Evolutionary conservation across 306 rosid genomes (phyloP).

Genomic region (Quercus berberidifolia): DNA sequence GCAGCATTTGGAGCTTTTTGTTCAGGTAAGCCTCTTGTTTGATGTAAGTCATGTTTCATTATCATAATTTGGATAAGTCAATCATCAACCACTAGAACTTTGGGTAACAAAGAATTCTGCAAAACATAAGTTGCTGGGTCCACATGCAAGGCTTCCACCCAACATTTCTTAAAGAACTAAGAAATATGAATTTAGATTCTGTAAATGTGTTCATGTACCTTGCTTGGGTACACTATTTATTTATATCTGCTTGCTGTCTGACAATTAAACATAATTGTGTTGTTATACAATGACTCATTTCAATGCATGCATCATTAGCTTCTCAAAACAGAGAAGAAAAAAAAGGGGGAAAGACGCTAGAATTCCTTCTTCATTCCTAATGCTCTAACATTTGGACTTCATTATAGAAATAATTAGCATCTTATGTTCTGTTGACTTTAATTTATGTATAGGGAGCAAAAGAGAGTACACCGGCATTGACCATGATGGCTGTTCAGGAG

Average conservation of each 20-base stretch:
- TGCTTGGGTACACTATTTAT: neutral
- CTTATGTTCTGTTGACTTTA: constrained; percentile 10
- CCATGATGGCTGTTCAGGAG: constrained; percentile 64
- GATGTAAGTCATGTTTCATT: constrained; percentile 16
- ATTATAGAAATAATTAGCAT: neutral
- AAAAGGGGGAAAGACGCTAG: neutral
- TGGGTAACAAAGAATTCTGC: neutral
- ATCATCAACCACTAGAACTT: neutral
- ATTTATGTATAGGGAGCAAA: constrained; percentile 63
- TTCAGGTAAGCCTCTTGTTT: constrained; percentile 61
- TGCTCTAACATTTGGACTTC: neutral
- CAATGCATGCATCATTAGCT: neutral
- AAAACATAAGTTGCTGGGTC: neutral
- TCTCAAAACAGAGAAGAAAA: neutral
- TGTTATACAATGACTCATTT: neutral
- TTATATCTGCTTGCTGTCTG: neutral
- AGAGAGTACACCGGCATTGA: constrained; percentile 63
- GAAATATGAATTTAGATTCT: neutral
- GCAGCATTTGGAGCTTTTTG: constrained; percentile 59
- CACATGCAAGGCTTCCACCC: neutral
- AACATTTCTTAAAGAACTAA: neutral
- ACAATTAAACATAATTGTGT: neutral
- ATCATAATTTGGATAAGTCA: neutral
- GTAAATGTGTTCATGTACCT: too few species aligned
- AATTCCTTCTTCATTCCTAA: neutral